Evolutionary conservation across 2,329 filamentous ascomycete species (phyloP), one percentile per base, ranked within the genome.

Genomic region (Colletotrichum sp.): DNA sequence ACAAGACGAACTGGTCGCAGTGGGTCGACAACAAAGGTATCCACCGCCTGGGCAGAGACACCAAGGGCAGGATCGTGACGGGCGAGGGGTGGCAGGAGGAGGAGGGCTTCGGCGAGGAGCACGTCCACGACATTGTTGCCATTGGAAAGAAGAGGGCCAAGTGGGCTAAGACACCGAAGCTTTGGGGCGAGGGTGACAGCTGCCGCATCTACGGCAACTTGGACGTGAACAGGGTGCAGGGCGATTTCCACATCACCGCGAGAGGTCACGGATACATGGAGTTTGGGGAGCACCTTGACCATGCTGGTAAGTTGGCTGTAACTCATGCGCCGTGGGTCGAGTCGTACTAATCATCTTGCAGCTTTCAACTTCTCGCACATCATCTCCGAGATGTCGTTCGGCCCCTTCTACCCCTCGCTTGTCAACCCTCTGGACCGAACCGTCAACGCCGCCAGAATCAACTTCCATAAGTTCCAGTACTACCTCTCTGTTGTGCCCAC

Each of bases 391-490:
- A 92, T 99, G 79, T 98, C 96, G 74, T 99, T 98, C 85, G 97
- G 97, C 5, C 94, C 96, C n/a, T 98, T 96, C 87, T 98, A 98
- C 87, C 96, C 97, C 1, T 95, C 94, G 30, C 93, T 99, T 71
- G 91, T 94, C 81, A 99, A 99, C 86, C 97, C 97, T 0, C 94
- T 99, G 81, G 97, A 98, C 87, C 93, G 94, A 79, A 98, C 97
- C 59, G 92, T 96, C 85, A 94, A 96, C 81, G 86, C 89, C 5
- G 96, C 94, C n/a, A 82, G 89, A 18, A 83, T 85, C 76, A 90
- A 98, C 88, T 98, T 98, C 88, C 94, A 96, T 91, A 97, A 97
- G 86, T 98, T 96, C 88, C 97, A 99, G 86, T 99, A 99, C 90
- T 98, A 97, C 87, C 90, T 98, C 82, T 98, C 95, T 52, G 90